Conservation (phyloP, 257 asterid genomes). For the Leonotis leonurus region DNA sequence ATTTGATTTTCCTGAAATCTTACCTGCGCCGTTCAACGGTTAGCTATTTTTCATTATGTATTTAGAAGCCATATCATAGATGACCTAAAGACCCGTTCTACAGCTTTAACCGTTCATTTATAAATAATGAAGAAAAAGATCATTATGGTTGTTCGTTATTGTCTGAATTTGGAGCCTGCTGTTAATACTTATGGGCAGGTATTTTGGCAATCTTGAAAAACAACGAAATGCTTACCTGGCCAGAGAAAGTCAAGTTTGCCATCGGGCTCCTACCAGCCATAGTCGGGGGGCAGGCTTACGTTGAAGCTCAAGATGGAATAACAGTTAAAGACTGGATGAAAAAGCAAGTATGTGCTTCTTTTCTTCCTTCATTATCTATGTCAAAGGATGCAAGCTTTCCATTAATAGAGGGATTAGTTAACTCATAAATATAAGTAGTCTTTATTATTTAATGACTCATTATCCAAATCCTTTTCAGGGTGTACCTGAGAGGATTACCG, state of each 20-base stretch:
- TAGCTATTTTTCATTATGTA: constrained; percentile 12
- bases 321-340: constrained; percentile 95
- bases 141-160: neutral
- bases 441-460: neutral
- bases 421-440: neutral
- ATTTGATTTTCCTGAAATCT: constrained; percentile 76
- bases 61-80: neutral
- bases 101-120: neutral
- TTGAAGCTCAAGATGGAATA: constrained; percentile 94
- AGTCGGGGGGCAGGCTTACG: constrained; percentile 90
- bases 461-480: constrained; percentile 46
- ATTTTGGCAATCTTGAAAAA: constrained; percentile 87
- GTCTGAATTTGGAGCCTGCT: neutral
- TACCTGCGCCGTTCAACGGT: constrained; percentile 95
- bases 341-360: constrained; percentile 53
- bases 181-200: constrained; percentile 37
- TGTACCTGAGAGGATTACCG: constrained; percentile 75
- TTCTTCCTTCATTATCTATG: neutral
- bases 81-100: neutral
- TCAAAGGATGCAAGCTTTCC: neutral
- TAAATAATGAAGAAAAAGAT: neutral
- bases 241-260: constrained; percentile 91
- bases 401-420: neutral
- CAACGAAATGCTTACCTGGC: constrained; percentile 98
- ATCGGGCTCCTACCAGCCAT: constrained; percentile 96